Evolutionary conservation across 23 red algal species (phyloP), one percentile per base, ranked within the genome.

Genomic region (Pyropia haitanensis): DNA sequence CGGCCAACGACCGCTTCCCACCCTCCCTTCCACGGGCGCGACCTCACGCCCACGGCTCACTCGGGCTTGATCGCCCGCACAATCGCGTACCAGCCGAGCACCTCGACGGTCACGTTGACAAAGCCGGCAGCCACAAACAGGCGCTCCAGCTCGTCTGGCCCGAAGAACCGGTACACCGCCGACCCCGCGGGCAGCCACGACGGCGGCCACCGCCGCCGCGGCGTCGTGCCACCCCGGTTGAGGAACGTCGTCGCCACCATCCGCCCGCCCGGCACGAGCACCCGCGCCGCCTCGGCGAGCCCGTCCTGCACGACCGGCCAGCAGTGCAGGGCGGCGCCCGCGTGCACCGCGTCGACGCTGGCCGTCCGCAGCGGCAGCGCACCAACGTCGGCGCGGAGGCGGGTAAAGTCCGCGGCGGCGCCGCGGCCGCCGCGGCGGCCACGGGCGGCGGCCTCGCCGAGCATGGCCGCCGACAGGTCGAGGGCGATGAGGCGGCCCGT

Each of bases 181-280:
- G 27, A 17, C 6, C 18, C 17, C 2, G 28, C 30, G 15, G 60
- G 14, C 13, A 29, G 15, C 16, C 75, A n/a, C 61, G n/a, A 14
- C 63, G 19, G 17, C 23, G 9, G 61, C 66, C 34, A 65, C 21
- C 26, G 58, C 18, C 58, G 46, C 2, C 49, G 64, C 25, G 17
- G 9, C 13, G 4, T 22, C 60, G 19, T 3, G 12, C 39, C 22
- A 0, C 18, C 31, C 2, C 54, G 68, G 20, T 80, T 61, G 3
- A 73, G 64, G 63, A 98, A 91, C n/a, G 94, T 98, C 7, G 85
- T 98, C 19, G 86, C 94, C 26, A 98, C 87, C 24, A 90, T 66
- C 22, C 58, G 61, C 18, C 85, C 94, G 9, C 85, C 86, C 19
- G 79, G 86, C 39, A 76, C 53, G 23, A 98, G 57, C 3, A 98